Evolutionary conservation across 2,329 filamentous ascomycete genomes (phyloP), one percentile per base, ranked within the genome.

Genomic region (Alternaria solani): DNA sequence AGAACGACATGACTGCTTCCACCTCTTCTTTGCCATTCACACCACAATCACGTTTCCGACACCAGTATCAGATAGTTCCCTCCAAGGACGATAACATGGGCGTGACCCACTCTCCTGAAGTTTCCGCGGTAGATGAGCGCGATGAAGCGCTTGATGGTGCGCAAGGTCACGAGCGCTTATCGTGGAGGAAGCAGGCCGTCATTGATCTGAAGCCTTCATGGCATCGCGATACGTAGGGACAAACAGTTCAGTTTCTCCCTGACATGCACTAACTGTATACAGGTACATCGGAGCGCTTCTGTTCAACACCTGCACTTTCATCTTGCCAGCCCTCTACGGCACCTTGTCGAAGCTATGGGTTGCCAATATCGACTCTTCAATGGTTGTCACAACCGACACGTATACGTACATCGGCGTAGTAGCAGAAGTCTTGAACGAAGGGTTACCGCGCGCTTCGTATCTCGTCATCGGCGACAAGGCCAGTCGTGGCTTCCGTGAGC

Each of bases 301-400:
- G 14, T 89, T 91, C 80, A 92, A 92, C 68, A 57, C 88, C 9
- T 81, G 75, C 47, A 82, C 88, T 1, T 91, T 91, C 72, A 72
- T 87, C 2, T 83, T 92, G 0, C 89, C 88, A 1, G 89, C 89
- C 0, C 79, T 92, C 0, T 91, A 92, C 69, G 76, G 78, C 34
- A 92, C 89, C 0, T 82, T 92, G 0, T 85, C 85, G 49, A 92
- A 92, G 69, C 81, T 91, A 18, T 92, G 89, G 90, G 84, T 92
- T 2, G 88, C 89, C 2, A 84, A 86, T 55, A 90, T 92, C 56
- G 87, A 91, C 72, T 77, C 85, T 0, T 85, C 82, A 1, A 80
- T 86, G 62, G 86, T 91, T 1, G 87, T 85, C 18, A 89, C 87
- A 0, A 90, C 87, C 0, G 88, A 91, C 59, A 80, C 84, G 0